Conservation (phyloP, 495 filamentous ascomycete genomes). For the Penicillium ochrochloron region DNA sequence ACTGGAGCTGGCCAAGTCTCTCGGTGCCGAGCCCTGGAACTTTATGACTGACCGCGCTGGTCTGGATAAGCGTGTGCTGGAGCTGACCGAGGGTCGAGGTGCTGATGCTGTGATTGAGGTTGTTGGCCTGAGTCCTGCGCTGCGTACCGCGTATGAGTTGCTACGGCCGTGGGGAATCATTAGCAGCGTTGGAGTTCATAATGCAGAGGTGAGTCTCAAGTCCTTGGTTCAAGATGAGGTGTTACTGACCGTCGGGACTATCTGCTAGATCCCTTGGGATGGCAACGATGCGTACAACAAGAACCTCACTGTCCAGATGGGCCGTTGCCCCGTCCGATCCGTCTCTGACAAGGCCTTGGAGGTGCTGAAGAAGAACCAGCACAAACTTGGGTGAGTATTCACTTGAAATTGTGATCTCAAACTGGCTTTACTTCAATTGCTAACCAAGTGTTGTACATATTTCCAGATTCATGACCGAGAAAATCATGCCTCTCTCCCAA, state of each 20-base stretch:
- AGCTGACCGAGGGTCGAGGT: slow-evolving; percentile 80
- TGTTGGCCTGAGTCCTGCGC: slow-evolving; percentile 81
- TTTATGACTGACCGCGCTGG: slow-evolving; percentile 71
- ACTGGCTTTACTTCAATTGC: not conserved
- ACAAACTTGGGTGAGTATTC: slow-evolving; percentile 70
- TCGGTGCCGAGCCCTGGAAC: slow-evolving; percentile 89
- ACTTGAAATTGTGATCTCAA: slow-evolving; percentile 12
- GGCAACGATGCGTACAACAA: slow-evolving; percentile 86
- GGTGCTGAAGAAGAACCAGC: slow-evolving; percentile 79
- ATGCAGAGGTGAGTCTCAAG: slow-evolving; percentile 66
- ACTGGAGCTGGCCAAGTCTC: slow-evolving; percentile 72
- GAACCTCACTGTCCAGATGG: slow-evolving; percentile 91
- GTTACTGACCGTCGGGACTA: not conserved
- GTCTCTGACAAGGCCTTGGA: slow-evolving; percentile 80
- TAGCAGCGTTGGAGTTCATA: slow-evolving; percentile 90
- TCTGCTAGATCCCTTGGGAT: slow-evolving; percentile 74
- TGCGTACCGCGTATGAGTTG: slow-evolving; percentile 83
- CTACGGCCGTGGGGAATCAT: slow-evolving; percentile 87
- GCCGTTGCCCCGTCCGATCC: slow-evolving; percentile 86
- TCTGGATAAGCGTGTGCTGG: slow-evolving; percentile 70
- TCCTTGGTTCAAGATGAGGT: not conserved
- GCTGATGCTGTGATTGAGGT: slow-evolving; percentile 93
- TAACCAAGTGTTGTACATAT: not conserved
- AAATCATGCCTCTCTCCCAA: slow-evolving; percentile 84
- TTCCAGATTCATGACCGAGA: slow-evolving; percentile 86